Percentiles rank a stretch among this genome's conserved stretches.
Evolutionary conservation across 2,329 filamentous ascomycete genomes (phyloP).

Genomic region (Claviceps citrina): DNA sequence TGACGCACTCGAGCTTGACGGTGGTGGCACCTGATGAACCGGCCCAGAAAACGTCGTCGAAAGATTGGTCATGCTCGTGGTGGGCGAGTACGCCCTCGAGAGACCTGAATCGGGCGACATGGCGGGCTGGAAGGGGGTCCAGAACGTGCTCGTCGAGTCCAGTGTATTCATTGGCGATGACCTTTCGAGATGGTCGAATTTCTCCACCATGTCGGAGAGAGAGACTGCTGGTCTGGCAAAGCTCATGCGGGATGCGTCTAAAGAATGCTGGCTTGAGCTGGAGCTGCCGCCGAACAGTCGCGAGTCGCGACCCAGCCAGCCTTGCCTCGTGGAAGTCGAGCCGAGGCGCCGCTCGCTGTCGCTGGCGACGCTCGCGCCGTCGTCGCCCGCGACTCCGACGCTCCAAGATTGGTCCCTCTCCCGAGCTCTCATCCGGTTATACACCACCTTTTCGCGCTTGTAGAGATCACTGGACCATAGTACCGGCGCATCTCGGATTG

Average conservation of each 20-base stretch:
- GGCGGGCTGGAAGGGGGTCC: conserved; percentile 68
- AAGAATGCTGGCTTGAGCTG: conserved; percentile 53
- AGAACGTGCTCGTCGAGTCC: conserved; percentile 68
- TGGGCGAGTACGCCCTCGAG: conserved; percentile 45
- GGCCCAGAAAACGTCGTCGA: conserved; percentile 33
- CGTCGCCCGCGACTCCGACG: conserved; percentile 29
- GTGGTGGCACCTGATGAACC: conserved; percentile 24
- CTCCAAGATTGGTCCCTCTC: conserved; percentile 32
- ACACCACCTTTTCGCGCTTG: conserved; percentile 53
- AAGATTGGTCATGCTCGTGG: conserved; percentile 43
- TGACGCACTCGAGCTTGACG: conserved; percentile 31
- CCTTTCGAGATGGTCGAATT: conserved; percentile 54
- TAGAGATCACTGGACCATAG: conserved; percentile 88
- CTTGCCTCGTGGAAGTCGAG: conserved; percentile 28
- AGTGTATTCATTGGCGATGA: conserved; percentile 54
- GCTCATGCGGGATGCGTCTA: conserved; percentile 53
- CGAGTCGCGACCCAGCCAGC: conserved; percentile 40
- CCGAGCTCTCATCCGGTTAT: conserved; percentile 30
- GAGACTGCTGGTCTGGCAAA: conserved; percentile 40
- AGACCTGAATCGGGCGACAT: conserved; percentile 47
- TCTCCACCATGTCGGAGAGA: conserved; percentile 51
- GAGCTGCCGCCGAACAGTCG: conserved; percentile 26
- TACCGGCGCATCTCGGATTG: conserved; percentile 68
- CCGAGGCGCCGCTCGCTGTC: conserved; percentile 37
- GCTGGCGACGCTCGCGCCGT: conserved; percentile 37